Conservation (phyloP, 2,329 filamentous ascomycete species). For the Trichoderma koningii region DNA sequence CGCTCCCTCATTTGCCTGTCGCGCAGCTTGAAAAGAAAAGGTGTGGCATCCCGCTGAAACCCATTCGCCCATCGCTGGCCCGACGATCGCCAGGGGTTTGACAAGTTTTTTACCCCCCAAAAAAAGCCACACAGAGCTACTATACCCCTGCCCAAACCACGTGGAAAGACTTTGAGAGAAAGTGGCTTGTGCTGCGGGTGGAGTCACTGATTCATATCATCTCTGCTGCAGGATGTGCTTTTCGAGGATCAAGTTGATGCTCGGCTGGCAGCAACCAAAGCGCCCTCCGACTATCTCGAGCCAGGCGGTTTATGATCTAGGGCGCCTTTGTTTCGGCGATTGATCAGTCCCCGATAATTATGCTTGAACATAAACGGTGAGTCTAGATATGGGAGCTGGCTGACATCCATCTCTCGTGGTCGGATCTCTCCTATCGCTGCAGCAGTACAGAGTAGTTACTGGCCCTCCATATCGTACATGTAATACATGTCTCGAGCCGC, state of each 20-base stretch:
- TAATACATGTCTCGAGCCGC: neutral
- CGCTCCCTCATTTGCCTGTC: too few relatives aligned
- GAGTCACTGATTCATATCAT: too few relatives aligned
- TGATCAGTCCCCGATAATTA: slow-evolving; percentile 5
- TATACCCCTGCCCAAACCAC: slow-evolving; percentile 23
- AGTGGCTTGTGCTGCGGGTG: slow-evolving; percentile 7
- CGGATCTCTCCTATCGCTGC: neutral
- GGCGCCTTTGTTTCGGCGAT: neutral
- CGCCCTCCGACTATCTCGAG: too few relatives aligned
- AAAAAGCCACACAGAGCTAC: slow-evolving; percentile 13
- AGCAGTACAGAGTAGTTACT: neutral
- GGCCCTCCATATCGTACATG: neutral
- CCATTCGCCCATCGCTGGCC: slow-evolving; percentile 12
- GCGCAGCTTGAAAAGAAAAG: neutral
- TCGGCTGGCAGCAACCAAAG: too few relatives aligned
- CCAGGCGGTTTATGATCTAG: neutral
- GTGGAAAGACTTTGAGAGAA: neutral
- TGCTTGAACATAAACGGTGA: too few relatives aligned
- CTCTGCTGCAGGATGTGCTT: slow-evolving; percentile 8
- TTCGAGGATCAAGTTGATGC: neutral
- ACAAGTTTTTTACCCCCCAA: neutral
- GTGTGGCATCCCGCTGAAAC: slow-evolving; percentile 19
- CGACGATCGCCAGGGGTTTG: slow-evolving; percentile 27
- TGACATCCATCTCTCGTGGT: too few relatives aligned
- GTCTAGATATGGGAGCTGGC: too few relatives aligned